Percentiles rank a stretch among this genome's conserved stretches.
These are phyloP conservation scores for Trametes cubensis DNA, from an alignment of 768 basidiomycete genomes.

Conservation along the genomic window DNA sequence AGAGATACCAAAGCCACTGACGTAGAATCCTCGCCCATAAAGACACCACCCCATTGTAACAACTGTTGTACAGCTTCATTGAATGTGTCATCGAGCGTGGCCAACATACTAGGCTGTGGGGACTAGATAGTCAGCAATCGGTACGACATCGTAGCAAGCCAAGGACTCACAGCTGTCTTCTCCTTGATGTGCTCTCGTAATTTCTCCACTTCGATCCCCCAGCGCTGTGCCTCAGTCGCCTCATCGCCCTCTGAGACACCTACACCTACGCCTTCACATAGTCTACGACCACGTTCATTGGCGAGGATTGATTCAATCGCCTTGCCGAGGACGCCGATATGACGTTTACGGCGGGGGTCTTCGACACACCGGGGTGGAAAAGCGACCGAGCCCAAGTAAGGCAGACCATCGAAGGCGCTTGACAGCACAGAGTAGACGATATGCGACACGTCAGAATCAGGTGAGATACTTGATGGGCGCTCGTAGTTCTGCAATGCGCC, in stretches of 20 bases:
- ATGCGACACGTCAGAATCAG: constrained; percentile 17
- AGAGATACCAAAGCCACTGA: constrained; percentile 42
- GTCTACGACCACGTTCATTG: constrained; percentile 60
- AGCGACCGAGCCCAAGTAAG: constrained; percentile 75
- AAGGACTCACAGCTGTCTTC: constrained; percentile 43
- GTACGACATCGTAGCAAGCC: neutral
- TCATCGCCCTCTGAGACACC: constrained; percentile 43
- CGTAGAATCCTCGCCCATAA: constrained; percentile 65
- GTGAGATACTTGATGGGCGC: neutral
- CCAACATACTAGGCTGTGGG: constrained; percentile 54
- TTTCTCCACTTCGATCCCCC: constrained; percentile 67
- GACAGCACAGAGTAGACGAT: constrained; percentile 36
- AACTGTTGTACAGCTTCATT: constrained; percentile 79
- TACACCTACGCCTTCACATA: constrained; percentile 59
- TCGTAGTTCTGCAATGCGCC: constrained; percentile 18
- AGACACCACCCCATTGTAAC: constrained; percentile 70
- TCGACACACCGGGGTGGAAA: constrained; percentile 76
- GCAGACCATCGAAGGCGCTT: constrained; percentile 58
- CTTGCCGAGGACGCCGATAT: constrained; percentile 76
- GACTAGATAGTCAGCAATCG: neutral
- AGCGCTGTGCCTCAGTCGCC: constrained; percentile 73
- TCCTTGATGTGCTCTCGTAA: constrained; percentile 60
- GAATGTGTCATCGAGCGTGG: constrained; percentile 71
- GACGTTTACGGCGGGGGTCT: constrained; percentile 72
- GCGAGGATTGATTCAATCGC: constrained; percentile 67